These are phyloP conservation scores for Acanthamoeba comandoni DNA, from an alignment of 208 protist species.

Conservation along the genomic window DNA sequence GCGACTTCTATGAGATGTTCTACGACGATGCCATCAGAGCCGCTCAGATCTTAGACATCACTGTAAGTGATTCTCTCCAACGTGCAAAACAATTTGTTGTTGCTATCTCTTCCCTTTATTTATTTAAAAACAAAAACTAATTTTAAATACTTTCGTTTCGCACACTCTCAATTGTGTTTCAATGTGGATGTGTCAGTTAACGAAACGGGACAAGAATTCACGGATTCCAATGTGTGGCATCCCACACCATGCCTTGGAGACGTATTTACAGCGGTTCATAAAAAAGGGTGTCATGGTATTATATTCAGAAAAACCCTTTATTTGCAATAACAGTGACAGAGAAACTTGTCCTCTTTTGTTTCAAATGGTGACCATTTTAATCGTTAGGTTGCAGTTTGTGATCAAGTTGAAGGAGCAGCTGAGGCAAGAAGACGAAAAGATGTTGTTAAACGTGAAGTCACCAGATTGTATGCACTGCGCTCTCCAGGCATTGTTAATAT, in stretches of 20 bases:
- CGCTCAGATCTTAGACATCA: slow-evolving; percentile 76
- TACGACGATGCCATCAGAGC: slow-evolving; percentile 80
- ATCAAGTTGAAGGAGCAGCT: slow-evolving; percentile 75
- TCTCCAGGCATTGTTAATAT: no score
- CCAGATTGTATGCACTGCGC: slow-evolving; percentile 52
- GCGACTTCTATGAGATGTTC: slow-evolving; percentile 85
- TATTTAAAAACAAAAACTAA: no score
- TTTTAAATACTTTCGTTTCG: no score
- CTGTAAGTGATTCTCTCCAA: slow-evolving; percentile 55
- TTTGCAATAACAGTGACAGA: no score
- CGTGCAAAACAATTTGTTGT: no score
- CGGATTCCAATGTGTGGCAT: slow-evolving; percentile 82
- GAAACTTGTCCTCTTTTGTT: no score
- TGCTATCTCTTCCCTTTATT: not conserved
- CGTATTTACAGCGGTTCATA: slow-evolving; percentile 77
- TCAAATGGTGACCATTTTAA: no score
- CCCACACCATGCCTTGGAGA: slow-evolving; percentile 76
- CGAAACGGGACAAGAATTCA: slow-evolving; percentile 70
- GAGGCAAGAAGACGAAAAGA: not conserved
- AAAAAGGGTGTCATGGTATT: slow-evolving; percentile 55
- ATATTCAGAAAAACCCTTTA: no score
- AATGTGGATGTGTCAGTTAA: no score
- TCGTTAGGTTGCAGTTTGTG: slow-evolving; percentile 79
- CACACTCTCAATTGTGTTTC: slow-evolving; percentile 36
- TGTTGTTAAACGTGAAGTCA: slow-evolving; percentile 77